Conservation (phyloP, 2,329 filamentous ascomycete genomes). For the Sporothrix curviconia region DNA sequence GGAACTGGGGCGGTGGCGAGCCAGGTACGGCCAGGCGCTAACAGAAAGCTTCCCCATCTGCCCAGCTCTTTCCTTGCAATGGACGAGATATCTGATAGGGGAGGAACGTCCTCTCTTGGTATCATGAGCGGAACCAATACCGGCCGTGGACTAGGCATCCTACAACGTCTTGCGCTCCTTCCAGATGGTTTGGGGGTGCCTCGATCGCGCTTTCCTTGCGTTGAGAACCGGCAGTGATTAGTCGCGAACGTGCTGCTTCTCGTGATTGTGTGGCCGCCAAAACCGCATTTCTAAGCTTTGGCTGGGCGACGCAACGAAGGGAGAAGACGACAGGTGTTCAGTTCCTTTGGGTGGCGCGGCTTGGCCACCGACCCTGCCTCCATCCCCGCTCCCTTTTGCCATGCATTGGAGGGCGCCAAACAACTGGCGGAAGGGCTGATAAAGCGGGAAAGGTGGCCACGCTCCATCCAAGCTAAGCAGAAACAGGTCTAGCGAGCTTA, state of each 20-base stretch:
- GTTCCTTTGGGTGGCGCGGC: constrained; percentile 7
- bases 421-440: constrained; percentile 17
- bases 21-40: no score
- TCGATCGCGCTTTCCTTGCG: background rate
- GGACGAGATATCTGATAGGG: no score
- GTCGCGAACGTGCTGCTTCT: background rate
- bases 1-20: no score
- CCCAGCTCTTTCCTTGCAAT: no score
- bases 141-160: no score
- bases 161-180: no score
- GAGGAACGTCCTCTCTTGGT: no score
- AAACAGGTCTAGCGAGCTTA: background rate
- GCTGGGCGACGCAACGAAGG: background rate
- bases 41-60: background rate
- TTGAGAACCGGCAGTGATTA: background rate
- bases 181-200: background rate
- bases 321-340: constrained; percentile 21
- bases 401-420: background rate
- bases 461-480: background rate
- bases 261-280: background rate
- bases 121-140: no score
- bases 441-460: constrained; percentile 11
- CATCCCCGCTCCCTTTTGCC: background rate
- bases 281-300: constrained; percentile 14
- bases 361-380: background rate